phyloP scores from a whole-genome alignment of 768 basidiomycete species.

The Hericium rajendrae region DNA sequence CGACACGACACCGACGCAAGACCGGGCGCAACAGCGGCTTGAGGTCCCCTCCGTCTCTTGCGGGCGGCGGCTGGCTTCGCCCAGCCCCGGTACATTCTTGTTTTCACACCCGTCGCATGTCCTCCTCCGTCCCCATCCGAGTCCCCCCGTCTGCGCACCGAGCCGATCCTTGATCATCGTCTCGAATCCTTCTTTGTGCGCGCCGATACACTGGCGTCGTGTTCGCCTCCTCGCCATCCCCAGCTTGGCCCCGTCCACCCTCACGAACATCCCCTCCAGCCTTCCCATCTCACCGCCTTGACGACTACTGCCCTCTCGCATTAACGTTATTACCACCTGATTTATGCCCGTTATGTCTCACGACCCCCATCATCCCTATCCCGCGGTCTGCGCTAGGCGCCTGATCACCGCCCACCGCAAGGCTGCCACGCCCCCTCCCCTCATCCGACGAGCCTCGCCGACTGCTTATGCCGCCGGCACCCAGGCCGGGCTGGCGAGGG shows the following conservation, averaged over 20 bases:
- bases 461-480: background rate
- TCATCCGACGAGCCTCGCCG: conserved; percentile 5
- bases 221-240: conserved; percentile 24
- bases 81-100: conserved; percentile 35
- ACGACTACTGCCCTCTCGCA: conserved; percentile 10
- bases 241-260: conserved; percentile 17
- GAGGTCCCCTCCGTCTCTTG: conserved; percentile 40
- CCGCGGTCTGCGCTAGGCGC: conserved; percentile 19
- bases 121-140: conserved; percentile 31
- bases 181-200: conserved; percentile 39
- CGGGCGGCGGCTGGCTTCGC: conserved; percentile 42
- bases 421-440: conserved; percentile 12
- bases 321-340: conserved; percentile 16
- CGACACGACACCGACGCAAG: conserved; percentile 64
- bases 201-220: conserved; percentile 66
- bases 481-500: background rate
- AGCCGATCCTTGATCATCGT: conserved; percentile 83
- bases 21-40: conserved; percentile 45
- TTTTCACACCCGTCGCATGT: conserved; percentile 11
- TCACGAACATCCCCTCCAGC: conserved; percentile 16
- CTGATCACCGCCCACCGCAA: conserved; percentile 34
- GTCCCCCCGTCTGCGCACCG: conserved; percentile 38
- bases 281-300: conserved; percentile 10
- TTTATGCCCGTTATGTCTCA: conserved; percentile 16
- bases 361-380: conserved; percentile 1